A percentile compares a stretch with the other conserved stretches of the same genome.
These are phyloP conservation scores for Dactylonectria macrodidyma DNA, from an alignment of 2,329 filamentous ascomycete genomes.

Conservation along the genomic window DNA sequence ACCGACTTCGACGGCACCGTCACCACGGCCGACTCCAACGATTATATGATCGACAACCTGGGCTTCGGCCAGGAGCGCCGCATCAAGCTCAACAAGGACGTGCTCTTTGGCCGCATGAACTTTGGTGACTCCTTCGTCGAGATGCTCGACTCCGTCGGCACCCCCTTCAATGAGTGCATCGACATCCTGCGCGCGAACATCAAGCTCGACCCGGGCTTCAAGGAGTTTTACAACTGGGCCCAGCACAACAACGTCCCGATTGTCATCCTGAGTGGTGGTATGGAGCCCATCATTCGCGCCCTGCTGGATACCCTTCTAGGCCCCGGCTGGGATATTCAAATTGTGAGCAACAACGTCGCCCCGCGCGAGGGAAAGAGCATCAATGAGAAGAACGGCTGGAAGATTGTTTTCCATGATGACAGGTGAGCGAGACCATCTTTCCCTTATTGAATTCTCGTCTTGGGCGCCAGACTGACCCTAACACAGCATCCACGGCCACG, in stretches of 20 bases:
- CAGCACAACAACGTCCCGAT: slow-evolving; percentile 88
- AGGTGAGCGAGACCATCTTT: slow-evolving; percentile 63
- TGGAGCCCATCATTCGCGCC: slow-evolving; percentile 91
- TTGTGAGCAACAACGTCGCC: slow-evolving; percentile 88
- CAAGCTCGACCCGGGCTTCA: slow-evolving; percentile 89
- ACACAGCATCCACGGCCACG: slow-evolving; percentile 87
- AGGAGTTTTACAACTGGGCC: slow-evolving; percentile 89
- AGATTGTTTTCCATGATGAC: slow-evolving; percentile 90
- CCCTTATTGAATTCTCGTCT: too few species aligned
- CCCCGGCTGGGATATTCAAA: slow-evolving; percentile 84
- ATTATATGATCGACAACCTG: slow-evolving; percentile 89
- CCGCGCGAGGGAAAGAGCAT: slow-evolving; percentile 77
- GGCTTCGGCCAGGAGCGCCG: slow-evolving; percentile 85
- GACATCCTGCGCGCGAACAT: slow-evolving; percentile 85
- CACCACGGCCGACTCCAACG: slow-evolving; percentile 78
- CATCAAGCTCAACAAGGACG: slow-evolving; percentile 80
- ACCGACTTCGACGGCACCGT: slow-evolving; percentile 99
- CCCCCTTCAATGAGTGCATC: slow-evolving; percentile 87
- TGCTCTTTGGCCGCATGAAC: slow-evolving; percentile 77
- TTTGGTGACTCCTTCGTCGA: slow-evolving; percentile 91
- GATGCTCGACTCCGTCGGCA: slow-evolving; percentile 91
- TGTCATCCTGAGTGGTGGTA: slow-evolving; percentile 92
- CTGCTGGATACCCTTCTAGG: slow-evolving; percentile 86
- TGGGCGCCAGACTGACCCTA: slow-evolving; percentile 22
- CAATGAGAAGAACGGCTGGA: slow-evolving; percentile 87